These are phyloP conservation scores for Komagataella pseudopastoris DNA, from an alignment of 805 yeast genomes.

Conservation along the genomic window DNA sequence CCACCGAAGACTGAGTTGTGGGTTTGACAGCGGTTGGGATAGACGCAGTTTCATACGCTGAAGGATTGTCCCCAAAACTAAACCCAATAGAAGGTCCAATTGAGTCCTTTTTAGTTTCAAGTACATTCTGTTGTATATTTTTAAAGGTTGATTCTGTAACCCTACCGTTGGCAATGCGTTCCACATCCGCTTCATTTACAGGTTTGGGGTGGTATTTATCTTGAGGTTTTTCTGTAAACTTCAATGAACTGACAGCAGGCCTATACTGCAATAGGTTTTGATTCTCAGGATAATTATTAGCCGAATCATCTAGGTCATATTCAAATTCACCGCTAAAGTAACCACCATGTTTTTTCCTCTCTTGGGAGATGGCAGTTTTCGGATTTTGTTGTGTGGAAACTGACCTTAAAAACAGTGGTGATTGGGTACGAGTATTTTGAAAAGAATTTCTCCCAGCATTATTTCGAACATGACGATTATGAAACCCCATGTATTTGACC, in stretches of 20 bases:
- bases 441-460: background rate
- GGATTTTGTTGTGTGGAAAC: background rate
- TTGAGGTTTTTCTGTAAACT: background rate
- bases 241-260: background rate
- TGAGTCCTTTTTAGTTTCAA: background rate
- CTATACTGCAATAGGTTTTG: background rate
- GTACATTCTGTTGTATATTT: background rate
- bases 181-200: background rate
- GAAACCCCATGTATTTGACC: constrained; percentile 24
- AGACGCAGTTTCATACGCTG: constrained; percentile 1
- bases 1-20: constrained; percentile 2
- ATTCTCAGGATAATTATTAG: background rate
- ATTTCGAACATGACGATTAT: constrained; percentile 11
- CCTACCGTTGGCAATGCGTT: background rate
- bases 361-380: background rate
- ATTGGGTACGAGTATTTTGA: background rate
- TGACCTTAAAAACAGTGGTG: background rate
- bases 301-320: background rate
- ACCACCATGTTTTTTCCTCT: constrained; percentile 1
- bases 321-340: constrained; percentile 1
- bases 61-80: constrained; percentile 1
- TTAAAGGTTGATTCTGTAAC: background rate
- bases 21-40: constrained; percentile 1
- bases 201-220: background rate
- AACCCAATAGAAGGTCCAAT: background rate